These are phyloP conservation scores for Stylosanthes scabra DNA, from an alignment of 331 rosid genomes.

Conservation along the genomic window DNA sequence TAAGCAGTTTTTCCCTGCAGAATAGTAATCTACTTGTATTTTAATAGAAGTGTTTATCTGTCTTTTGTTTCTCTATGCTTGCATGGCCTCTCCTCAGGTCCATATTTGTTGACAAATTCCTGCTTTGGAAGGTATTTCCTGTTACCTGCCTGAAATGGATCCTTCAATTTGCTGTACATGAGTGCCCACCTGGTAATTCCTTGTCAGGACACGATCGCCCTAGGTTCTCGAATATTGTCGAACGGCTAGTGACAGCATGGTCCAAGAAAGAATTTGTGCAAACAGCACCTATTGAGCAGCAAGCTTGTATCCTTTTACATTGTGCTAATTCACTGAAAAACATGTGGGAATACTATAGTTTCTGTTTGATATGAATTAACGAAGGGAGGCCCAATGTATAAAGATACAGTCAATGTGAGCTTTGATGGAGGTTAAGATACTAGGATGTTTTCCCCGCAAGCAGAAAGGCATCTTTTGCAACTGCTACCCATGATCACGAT, in stretches of 20 bases:
- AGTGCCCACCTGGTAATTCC: constrained; percentile 68
- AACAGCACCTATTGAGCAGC: constrained; percentile 85
- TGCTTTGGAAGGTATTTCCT: constrained; percentile 95
- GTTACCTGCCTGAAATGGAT: constrained; percentile 86
- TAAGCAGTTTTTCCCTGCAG: neutral
- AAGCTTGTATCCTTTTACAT: constrained; percentile 85
- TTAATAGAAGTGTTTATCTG: constrained; percentile 25
- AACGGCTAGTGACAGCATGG: constrained; percentile 75
- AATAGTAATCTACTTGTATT: constrained; percentile 17
- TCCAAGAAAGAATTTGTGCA: constrained; percentile 88
- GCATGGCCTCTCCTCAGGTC: constrained; percentile 61
- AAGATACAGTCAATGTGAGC: neutral
- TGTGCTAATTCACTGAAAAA: constrained; percentile 26
- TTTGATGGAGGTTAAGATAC: no score
- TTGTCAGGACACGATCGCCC: constrained; percentile 48
- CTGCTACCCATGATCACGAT: constrained; percentile 9
- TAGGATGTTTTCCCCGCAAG: constrained; percentile 19
- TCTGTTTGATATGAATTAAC: constrained; percentile 24
- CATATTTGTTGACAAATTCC: constrained; percentile 80
- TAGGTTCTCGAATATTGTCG: constrained; percentile 58
- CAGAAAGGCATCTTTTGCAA: constrained; percentile 9
- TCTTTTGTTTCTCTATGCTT: constrained; percentile 16
- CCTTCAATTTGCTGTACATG: constrained; percentile 80
- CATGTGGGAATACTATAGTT: constrained; percentile 2
- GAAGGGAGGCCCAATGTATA: constrained; percentile 15